Base-by-base conservation (phyloP, 2,329 filamentous ascomycete genomes). In the Colletotrichum musicola region DNA sequence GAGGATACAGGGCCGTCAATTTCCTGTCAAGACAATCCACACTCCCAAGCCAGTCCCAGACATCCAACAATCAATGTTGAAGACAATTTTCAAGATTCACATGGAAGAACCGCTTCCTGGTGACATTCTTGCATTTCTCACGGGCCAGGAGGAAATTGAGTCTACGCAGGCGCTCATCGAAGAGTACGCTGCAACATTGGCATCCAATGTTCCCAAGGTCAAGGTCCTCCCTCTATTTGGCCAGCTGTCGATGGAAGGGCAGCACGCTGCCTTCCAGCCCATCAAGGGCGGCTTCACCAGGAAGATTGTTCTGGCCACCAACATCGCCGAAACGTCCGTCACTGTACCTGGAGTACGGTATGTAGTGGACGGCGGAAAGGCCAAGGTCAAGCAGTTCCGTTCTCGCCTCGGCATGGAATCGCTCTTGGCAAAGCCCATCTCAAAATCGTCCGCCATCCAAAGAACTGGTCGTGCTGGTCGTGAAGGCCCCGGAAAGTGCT, bases 251-350 rank as follows among this genome's bases (percentile, higher is more conserved):
- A 94, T 96, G 73, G 88, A 91, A 61, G 92, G 92, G 0, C 96
- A 99, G 74, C 93, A 97, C 72, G 88, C 90, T 22, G 94, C 97
- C 10, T 98, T 99, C 77, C 85, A 91, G 62, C 92, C 93, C 1
- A 87, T 92, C 22, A 89, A 89, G 63, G 88, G 89, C 2, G 85
- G 85, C n/a, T 87, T 86, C 64, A 97, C 93, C 0, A 88, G 96
- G 50, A 98, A 98, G 76, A 87, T 98, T 13, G 94, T 99, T 0
- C 83, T 99, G 0, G 92, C 95, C 0, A 99, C 96, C 14, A 99
- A 99, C 75, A 98, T 99, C 74, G 96, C 96, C n/a, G 96, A 99
- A 79, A 98, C 96, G 0, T 98, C 96, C 1, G 93, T 99, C 68
- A 99, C 96, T 0, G 95, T 99, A 0, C 92, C 95, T 0, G 96